phyloP scores from a whole-genome alignment of 345 rosid genomes.

The Gossypium rotundifolium region DNA sequence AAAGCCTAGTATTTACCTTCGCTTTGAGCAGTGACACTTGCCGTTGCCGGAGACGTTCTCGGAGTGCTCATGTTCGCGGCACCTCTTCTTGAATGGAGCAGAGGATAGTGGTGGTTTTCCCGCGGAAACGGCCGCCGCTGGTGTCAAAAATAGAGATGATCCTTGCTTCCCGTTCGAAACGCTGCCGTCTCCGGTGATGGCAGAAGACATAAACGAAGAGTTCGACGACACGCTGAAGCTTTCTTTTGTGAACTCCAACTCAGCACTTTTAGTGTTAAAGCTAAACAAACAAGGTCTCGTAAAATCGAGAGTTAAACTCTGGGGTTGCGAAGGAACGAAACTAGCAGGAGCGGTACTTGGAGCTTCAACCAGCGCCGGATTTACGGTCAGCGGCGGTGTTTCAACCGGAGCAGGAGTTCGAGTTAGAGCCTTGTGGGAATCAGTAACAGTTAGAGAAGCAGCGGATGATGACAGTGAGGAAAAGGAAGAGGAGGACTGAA shows the following conservation, averaged over 20 bases:
- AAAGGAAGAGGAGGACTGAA: slow-evolving; percentile 30
- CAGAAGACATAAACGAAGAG: slow-evolving; percentile 86
- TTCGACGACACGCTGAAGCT: slow-evolving; percentile 73
- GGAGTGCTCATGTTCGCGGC: slow-evolving; percentile 64
- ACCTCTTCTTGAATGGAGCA: slow-evolving; percentile 57
- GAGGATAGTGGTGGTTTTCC: slow-evolving; percentile 78
- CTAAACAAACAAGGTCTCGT: slow-evolving; percentile 50
- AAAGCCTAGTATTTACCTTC: slow-evolving; percentile 40
- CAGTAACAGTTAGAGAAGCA: not conserved
- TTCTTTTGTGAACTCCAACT: slow-evolving; percentile 63
- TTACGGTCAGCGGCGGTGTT: not conserved
- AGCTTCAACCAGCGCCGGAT: slow-evolving; percentile 10
- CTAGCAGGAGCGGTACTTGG: slow-evolving; percentile 11
- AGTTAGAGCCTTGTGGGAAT: not conserved
- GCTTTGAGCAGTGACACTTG: slow-evolving; percentile 86
- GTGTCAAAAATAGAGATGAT: slow-evolving; percentile 50
- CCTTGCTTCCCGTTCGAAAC: slow-evolving; percentile 82
- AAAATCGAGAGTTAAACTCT: slow-evolving; percentile 74
- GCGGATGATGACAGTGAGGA: slow-evolving; percentile 20
- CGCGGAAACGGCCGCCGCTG: slow-evolving; percentile 44
- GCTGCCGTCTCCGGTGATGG: slow-evolving; percentile 91
- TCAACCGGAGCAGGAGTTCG: not conserved
- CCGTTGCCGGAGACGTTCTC: slow-evolving; percentile 41
- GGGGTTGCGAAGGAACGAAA: slow-evolving; percentile 47
- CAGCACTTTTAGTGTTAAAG: slow-evolving; percentile 38